Conservation (phyloP, 1,139 yeast genomes). For the Nakaseomyces glabratus region DNA sequence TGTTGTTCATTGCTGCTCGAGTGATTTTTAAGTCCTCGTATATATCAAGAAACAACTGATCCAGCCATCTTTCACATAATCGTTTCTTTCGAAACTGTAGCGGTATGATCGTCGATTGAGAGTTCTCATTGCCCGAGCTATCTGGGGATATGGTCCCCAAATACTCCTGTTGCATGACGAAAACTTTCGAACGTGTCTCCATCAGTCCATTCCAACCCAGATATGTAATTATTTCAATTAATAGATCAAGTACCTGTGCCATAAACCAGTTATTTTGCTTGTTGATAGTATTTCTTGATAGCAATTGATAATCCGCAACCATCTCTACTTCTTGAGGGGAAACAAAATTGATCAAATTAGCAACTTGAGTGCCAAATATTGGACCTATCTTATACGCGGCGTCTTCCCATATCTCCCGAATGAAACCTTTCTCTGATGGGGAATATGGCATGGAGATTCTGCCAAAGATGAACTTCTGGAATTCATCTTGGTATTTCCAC, state of each 20-base stretch:
- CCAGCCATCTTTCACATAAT: conserved; percentile 92
- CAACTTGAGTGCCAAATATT: conserved; percentile 52
- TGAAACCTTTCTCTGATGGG: conserved; percentile 54
- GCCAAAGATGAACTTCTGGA: conserved; percentile 36
- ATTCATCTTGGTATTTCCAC: conserved; percentile 19
- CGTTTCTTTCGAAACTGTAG: conserved; percentile 52
- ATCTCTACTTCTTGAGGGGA: conserved; percentile 37
- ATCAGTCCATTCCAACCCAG: conserved; percentile 90
- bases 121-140: background rate
- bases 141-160: background rate
- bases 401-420: conserved; percentile 45
- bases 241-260: conserved; percentile 56
- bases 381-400: conserved; percentile 34
- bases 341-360: conserved; percentile 36
- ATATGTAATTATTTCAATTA: conserved; percentile 49
- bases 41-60: conserved; percentile 72
- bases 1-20: conserved; percentile 62
- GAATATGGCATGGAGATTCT: conserved; percentile 60
- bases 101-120: conserved; percentile 12
- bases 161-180: conserved; percentile 93
- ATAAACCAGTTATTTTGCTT: conserved; percentile 70
- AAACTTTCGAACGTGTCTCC: conserved; percentile 69
- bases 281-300: conserved; percentile 66
- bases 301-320: conserved; percentile 54
- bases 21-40: conserved; percentile 85